Conservation (phyloP, 495 filamentous ascomycete genomes). For the Glutinoglossum americanum region DNA sequence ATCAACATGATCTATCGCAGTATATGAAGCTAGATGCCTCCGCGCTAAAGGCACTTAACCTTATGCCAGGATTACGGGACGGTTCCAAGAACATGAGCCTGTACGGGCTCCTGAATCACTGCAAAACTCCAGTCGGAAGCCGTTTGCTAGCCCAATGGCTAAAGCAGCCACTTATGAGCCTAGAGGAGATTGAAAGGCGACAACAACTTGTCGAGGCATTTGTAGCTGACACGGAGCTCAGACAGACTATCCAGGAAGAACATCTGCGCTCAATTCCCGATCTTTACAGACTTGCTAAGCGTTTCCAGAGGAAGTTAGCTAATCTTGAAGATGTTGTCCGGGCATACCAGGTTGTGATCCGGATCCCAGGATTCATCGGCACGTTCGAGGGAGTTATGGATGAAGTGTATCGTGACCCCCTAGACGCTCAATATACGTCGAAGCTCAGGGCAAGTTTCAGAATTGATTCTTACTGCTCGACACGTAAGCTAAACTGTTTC, state of each 20-base stretch:
- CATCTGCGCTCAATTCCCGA: conserved; percentile 88
- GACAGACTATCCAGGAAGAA: conserved; percentile 96
- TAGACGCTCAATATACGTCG: conserved; percentile 72
- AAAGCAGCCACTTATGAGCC: conserved; percentile 91
- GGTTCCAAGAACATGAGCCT: conserved; percentile 95
- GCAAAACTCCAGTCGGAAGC: conserved; percentile 87
- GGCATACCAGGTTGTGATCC: conserved; percentile 84
- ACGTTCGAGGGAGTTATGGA: conserved; percentile 91
- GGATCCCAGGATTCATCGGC: conserved; percentile 71
- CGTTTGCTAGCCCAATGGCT: conserved; percentile 87
- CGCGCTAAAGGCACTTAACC: conserved; percentile 77
- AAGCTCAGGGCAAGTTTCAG: conserved; percentile 30
- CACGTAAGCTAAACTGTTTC: conserved; percentile 6
- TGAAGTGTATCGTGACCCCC: conserved; percentile 68
- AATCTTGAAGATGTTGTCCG: conserved; percentile 90
- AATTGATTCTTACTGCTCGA: not conserved
- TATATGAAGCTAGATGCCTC: conserved; percentile 98
- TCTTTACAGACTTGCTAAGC: conserved; percentile 79
- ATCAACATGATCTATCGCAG: conserved; percentile 90
- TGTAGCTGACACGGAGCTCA: conserved; percentile 74
- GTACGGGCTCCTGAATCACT: conserved; percentile 87
- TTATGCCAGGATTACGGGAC: conserved; percentile 90
- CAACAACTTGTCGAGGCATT: conserved; percentile 94
- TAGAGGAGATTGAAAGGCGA: conserved; percentile 69
- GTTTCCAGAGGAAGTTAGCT: conserved; percentile 77